A percentile compares a stretch with the other conserved stretches of the same genome.
Conservation (phyloP, 2,329 filamentous ascomycete genomes). For the Dothiorella sarmentorum region DNA sequence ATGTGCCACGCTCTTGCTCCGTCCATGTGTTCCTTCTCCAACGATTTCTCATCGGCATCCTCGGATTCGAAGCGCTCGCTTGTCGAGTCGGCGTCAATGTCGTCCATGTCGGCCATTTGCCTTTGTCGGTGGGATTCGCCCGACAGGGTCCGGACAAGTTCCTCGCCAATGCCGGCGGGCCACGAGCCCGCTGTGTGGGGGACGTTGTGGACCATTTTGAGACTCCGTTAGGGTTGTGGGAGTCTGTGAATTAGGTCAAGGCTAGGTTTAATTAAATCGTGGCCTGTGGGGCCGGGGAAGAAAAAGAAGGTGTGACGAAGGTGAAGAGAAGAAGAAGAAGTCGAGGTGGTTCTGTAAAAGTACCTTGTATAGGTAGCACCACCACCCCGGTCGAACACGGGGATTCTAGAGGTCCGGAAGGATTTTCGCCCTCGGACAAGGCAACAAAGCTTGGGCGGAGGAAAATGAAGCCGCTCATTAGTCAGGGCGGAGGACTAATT, state of each 20-base stretch:
- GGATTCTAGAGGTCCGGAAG: conserved; percentile 2
- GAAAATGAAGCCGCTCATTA: not conserved
- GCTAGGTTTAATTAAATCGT: not conserved
- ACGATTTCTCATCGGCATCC: conserved; percentile 1
- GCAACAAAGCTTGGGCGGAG: not conserved
- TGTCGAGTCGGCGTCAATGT: conserved; percentile 7
- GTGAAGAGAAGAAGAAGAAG: not conserved
- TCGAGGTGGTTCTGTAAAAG: not conserved
- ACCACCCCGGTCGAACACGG: not conserved
- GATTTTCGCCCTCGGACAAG: not conserved
- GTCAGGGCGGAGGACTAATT: not conserved
- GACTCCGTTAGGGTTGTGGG: too few species aligned
- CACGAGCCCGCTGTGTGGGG: not conserved
- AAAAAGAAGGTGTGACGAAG: not conserved
- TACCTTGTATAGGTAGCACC: not conserved
- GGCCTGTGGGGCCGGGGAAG: not conserved
- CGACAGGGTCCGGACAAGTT: conserved; percentile 8
- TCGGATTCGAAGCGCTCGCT: conserved; percentile 13
- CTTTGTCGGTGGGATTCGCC: not conserved
- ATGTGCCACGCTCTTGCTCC: conserved; percentile 3
- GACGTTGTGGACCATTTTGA: not conserved
- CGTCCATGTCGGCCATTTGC: not conserved
- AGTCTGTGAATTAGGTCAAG: not conserved
- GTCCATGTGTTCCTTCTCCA: not conserved
- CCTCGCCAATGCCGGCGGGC: conserved; percentile 7